Percentiles rank a stretch among this genome's conserved stretches.
Conservation (phyloP, 331 rosid genomes). For the Spiraea crenata region DNA sequence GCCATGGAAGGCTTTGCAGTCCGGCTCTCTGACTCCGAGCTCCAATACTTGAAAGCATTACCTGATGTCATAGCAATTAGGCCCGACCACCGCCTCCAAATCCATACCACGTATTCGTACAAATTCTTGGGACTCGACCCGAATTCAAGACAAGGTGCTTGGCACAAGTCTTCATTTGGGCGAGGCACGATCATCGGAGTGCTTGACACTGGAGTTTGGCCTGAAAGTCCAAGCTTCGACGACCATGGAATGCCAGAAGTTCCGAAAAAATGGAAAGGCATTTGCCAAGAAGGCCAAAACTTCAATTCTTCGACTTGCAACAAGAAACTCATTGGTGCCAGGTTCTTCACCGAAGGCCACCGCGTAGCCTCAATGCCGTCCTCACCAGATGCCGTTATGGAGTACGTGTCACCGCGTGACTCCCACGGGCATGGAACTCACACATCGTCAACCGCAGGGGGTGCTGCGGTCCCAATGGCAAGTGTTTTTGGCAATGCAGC, state of each 20-base stretch:
- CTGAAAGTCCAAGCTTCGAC: slow-evolving; percentile 85
- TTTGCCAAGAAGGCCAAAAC: slow-evolving; percentile 76
- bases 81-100: slow-evolving; percentile 50
- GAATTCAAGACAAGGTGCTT: slow-evolving; percentile 42
- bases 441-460: slow-evolving; percentile 89
- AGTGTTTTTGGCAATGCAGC: slow-evolving; percentile 72
- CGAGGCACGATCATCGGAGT: slow-evolving; percentile 79
- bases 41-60: slow-evolving; percentile 42
- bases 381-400: slow-evolving; percentile 43
- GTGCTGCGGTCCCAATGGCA: slow-evolving; percentile 58
- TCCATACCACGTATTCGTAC: slow-evolving; percentile 88
- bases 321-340: slow-evolving; percentile 86
- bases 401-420: slow-evolving; percentile 80
- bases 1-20: slow-evolving; percentile 97
- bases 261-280: slow-evolving; percentile 83
- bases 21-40: slow-evolving; percentile 66
- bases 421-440: slow-evolving; percentile 93
- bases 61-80: slow-evolving; percentile 77
- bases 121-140: slow-evolving; percentile 76
- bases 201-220: slow-evolving; percentile 97
- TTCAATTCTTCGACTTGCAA: slow-evolving; percentile 80
- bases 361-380: slow-evolving; percentile 38
- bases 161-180: slow-evolving; percentile 72
- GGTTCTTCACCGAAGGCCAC: slow-evolving; percentile 81
- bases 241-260: slow-evolving; percentile 74